Conservation (phyloP, 306 rosid species). For the Inga leiocalycina region DNA sequence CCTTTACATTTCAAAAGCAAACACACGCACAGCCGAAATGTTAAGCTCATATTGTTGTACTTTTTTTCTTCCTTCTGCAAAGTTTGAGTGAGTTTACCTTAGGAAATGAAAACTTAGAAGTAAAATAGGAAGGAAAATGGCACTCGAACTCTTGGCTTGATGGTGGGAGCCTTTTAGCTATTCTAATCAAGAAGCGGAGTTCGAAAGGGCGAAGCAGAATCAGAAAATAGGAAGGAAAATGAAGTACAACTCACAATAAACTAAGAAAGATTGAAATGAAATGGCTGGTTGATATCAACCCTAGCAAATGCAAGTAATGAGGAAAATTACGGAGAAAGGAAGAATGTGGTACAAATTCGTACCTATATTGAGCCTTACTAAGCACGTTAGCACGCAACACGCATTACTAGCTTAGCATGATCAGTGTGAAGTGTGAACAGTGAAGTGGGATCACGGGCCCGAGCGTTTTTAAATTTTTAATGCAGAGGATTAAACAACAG, state of each 20-base stretch:
- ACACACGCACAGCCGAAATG: background rate
- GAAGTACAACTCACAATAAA: background rate
- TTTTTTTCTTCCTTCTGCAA: background rate
- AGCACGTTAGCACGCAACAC: background rate
- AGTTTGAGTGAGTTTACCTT: background rate
- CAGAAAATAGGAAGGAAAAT: background rate
- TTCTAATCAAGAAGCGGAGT: too few relatives aligned
- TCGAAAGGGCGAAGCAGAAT: too few relatives aligned
- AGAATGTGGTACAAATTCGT: too few relatives aligned
- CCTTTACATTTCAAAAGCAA: background rate
- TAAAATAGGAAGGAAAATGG: background rate
- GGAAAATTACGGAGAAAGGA: background rate
- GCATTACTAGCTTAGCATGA: background rate
- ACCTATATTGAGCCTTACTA: too few relatives aligned
- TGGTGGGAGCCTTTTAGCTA: too few relatives aligned
- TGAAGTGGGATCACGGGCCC: too few relatives aligned
- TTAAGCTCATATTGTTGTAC: background rate
- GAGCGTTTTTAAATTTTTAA: too few relatives aligned
- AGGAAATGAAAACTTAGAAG: background rate
- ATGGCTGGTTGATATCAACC: background rate
- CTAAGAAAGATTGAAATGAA: background rate
- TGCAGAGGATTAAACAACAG: too few relatives aligned
- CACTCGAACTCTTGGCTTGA: too few relatives aligned
- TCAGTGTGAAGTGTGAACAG: background rate
- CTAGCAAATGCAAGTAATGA: background rate